Evolutionary conservation across 345 rosid genomes (phyloP).

Genomic region (Salix purpurea): DNA sequence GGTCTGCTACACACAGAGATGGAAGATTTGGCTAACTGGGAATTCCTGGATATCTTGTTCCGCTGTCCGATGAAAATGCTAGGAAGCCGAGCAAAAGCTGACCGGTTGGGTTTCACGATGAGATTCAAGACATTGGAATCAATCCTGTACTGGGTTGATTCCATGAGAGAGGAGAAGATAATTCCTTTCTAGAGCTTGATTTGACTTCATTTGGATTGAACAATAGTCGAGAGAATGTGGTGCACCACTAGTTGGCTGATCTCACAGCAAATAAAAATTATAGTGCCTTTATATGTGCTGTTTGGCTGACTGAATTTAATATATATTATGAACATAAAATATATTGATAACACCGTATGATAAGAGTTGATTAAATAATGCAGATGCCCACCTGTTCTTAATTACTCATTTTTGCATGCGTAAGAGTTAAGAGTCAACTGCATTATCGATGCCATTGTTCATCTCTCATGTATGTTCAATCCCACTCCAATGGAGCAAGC

Average conservation of each 20-base stretch:
- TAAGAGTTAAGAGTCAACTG: background rate
- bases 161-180: conserved; percentile 60
- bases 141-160: conserved; percentile 67
- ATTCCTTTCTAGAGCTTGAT: conserved; percentile 33
- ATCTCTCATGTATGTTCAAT: background rate
- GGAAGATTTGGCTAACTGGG: conserved; percentile 83
- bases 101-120: conserved; percentile 56
- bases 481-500: conserved; percentile 1
- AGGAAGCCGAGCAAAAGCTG: conserved; percentile 63
- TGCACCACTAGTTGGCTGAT: background rate
- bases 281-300: background rate
- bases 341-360: background rate
- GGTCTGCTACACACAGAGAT: conserved; percentile 46
- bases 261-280: background rate
- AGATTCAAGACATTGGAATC: conserved; percentile 58
- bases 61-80: conserved; percentile 66
- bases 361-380: background rate
- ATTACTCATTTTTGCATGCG: background rate
- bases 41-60: conserved; percentile 63
- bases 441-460: background rate
- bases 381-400: background rate
- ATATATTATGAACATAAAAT: background rate
- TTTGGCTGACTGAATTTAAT: background rate
- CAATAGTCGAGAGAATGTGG: background rate
- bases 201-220: background rate